Percentiles rank a stretch among this genome's conserved stretches.
Conservation (phyloP, 1,284 basidiomycete species). For the Tylopilus sp. region DNA sequence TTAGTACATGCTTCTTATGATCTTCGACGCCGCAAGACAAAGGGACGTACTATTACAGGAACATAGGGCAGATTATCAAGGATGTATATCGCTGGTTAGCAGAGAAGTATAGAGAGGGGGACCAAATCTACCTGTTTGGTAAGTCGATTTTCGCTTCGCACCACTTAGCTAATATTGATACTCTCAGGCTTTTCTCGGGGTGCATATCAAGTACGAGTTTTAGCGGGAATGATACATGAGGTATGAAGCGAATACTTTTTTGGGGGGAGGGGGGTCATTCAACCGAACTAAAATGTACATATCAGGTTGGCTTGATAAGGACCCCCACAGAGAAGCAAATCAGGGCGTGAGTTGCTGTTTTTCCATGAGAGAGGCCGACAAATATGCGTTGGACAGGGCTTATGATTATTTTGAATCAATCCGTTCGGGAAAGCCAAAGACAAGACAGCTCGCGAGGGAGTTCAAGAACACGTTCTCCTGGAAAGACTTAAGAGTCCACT, state of each 20-base stretch:
- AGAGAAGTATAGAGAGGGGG: conserved; percentile 42
- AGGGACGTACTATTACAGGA: conserved; percentile 18
- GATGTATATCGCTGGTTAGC: conserved; percentile 55
- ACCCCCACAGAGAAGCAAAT: conserved; percentile 39
- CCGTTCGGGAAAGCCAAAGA: conserved; percentile 15
- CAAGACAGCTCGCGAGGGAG: conserved; percentile 24
- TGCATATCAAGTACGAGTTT: conserved; percentile 45
- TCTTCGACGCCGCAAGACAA: neutral
- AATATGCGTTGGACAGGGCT: conserved; percentile 40
- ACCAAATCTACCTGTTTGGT: conserved; percentile 48
- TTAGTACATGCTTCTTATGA: conserved; percentile 4
- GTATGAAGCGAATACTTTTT: conserved; percentile 28
- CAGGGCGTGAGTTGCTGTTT: conserved; percentile 22
- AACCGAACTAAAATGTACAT: conserved; percentile 1
- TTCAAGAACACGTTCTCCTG: conserved; percentile 55
- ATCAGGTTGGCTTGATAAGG: conserved; percentile 36
- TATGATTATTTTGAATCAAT: conserved; percentile 48
- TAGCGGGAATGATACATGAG: conserved; percentile 54
- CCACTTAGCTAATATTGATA: neutral
- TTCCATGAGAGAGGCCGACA: neutral
- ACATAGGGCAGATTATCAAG: conserved; percentile 38
- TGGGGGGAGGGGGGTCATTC: neutral
- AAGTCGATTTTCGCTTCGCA: neutral
- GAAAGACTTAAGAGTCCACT: conserved; percentile 45
- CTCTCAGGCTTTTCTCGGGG: conserved; percentile 56